These are phyloP conservation scores for Funneliformis mosseae DNA, from an alignment of 192 early-diverging fungal species.

Conservation along the genomic window DNA sequence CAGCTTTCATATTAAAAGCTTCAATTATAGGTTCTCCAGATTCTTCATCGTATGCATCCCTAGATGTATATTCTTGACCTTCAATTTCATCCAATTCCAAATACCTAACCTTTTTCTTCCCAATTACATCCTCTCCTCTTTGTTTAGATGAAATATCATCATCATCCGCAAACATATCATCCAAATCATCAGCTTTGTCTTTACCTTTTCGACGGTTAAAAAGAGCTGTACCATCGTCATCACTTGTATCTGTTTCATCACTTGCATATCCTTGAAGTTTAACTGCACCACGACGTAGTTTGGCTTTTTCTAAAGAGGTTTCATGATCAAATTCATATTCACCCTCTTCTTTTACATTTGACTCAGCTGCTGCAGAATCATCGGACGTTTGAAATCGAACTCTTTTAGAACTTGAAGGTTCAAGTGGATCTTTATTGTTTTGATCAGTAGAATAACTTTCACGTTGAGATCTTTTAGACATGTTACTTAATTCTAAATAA, in stretches of 20 bases:
- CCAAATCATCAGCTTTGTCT: conserved; percentile 42
- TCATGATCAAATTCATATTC: conserved; percentile 52
- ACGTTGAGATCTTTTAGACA: neutral
- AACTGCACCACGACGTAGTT: conserved; percentile 51
- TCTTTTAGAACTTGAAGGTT: conserved; percentile 27
- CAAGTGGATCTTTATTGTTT: neutral
- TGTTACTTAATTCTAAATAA: neutral
- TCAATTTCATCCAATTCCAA: conserved; percentile 47
- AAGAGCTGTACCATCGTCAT: conserved; percentile 45
- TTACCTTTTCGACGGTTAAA: conserved; percentile 42
- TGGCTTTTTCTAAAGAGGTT: conserved; percentile 52
- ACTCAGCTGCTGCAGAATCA: neutral
- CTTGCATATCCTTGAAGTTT: conserved; percentile 51
- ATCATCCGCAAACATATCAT: conserved; percentile 66
- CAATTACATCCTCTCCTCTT: conserved; percentile 13
- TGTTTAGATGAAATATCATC: conserved; percentile 18
- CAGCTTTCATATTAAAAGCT: conserved; percentile 78
- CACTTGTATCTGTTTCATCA: conserved; percentile 39
- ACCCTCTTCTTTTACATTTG: conserved; percentile 24
- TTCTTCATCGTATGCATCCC: conserved; percentile 48
- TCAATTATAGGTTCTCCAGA: conserved; percentile 64
- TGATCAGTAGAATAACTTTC: neutral
- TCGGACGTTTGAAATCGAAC: conserved; percentile 37
- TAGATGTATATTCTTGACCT: conserved; percentile 56
- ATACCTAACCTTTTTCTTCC: conserved; percentile 36